phyloP scores from a whole-genome alignment of 2,329 filamentous ascomycete genomes.

The Hypoxylon rubiginosum region DNA sequence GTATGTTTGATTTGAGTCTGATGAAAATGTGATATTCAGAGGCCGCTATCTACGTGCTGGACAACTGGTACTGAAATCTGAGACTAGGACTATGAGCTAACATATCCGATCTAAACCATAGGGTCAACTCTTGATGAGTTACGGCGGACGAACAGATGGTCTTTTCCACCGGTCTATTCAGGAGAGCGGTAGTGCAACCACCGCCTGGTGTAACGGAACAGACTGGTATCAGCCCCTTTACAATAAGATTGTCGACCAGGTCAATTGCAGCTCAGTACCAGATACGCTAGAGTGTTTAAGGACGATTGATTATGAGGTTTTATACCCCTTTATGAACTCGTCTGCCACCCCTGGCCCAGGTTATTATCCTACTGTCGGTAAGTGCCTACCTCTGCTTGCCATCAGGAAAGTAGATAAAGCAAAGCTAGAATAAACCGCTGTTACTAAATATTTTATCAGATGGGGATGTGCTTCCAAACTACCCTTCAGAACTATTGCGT shows the following conservation, averaged over 20 bases:
- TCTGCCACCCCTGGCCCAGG: constrained; percentile 52
- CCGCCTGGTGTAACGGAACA: constrained; percentile 54
- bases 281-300: constrained; percentile 66
- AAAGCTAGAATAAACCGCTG: background rate
- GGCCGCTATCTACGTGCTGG: no score
- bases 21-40: background rate
- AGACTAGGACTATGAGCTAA: constrained; percentile 1
- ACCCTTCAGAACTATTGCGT: constrained; percentile 66
- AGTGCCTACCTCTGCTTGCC: constrained; percentile 23
- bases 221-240: constrained; percentile 62
- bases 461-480: constrained; percentile 67
- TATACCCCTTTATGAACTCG: constrained; percentile 60
- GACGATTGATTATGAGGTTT: constrained; percentile 58
- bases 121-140: constrained; percentile 49
- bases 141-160: constrained; percentile 48
- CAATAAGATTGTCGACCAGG: constrained; percentile 59
- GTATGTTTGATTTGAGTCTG: constrained; percentile 32
- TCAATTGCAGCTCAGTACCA: constrained; percentile 61
- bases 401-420: background rate
- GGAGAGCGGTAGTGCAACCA: constrained; percentile 52
- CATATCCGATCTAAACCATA: constrained; percentile 16
- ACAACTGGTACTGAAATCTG: no score
- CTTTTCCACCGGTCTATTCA: constrained; percentile 49
- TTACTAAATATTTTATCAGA: constrained; percentile 53
- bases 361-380: constrained; percentile 50